Base-by-base conservation (phyloP, 2,329 filamentous ascomycete genomes). In the Fusarium sp. region DNA sequence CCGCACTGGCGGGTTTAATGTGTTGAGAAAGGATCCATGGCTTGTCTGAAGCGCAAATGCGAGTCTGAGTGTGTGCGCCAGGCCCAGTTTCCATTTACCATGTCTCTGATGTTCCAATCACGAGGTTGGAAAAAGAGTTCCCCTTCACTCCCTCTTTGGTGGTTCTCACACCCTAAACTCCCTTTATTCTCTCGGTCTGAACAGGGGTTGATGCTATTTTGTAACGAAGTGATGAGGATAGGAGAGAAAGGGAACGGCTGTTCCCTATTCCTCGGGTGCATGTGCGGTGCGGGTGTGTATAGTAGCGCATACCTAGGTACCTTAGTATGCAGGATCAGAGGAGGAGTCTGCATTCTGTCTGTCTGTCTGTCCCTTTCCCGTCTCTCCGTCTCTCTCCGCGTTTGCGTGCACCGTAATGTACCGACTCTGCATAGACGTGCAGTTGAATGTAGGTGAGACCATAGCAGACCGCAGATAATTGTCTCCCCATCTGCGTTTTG, bases 31-130 rank as follows among this genome's bases (percentile, higher is more conserved):
- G 62, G 66, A 60, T 70, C 39, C 66, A 59, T 59, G 51, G 59
- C 55, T 54, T 41, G 56, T 55, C 48, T 68, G 63, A 65, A 59
- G 60, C 72, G 72, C 72, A 74, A 64, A 75, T 75, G 72, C 72
- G 64, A 75, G 72, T 70, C 59, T 75, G 68, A 75, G 68, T 77
- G 71, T 77, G 75, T 77, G 73, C 66, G 73, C 65, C 68, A 69
- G 71, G 72, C 68, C 68, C 75, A 71, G 61, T 77, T 77, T 66
- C 72, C 71, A 75, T 77, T 74, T 77, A 71, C 66, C 60, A 62
- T 65, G 68, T 76, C 63, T 70, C 67, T 70, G 65, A 74, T 75
- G 56, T 71, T 55, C 72, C 72, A 74, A 74, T 75, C 72, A 74
- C 48, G 71, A 65, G 57, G 54, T 52, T 55, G 47, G 24, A 52